Evolutionary conservation across 345 rosid species (phyloP), one percentile per base, ranked within the genome.

Genomic region (Brassica carinata): DNA sequence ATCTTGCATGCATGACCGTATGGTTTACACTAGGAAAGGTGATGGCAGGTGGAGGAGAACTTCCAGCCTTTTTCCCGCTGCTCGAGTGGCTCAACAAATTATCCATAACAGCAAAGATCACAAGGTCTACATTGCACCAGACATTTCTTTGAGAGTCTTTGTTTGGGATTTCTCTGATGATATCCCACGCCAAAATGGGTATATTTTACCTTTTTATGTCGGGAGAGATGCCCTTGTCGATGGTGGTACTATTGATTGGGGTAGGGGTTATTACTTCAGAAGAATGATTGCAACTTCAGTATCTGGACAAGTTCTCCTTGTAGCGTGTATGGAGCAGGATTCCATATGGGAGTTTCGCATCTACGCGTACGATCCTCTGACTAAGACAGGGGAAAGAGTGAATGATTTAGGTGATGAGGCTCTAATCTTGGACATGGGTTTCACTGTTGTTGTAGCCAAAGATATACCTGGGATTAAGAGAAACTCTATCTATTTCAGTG

Each of bases 121-220:
- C 14, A 75, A 65, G 48, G 64, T 75, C 26, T 51, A 75, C 64
- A 48, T 59, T 7, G 5, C 69, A 3, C 27, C 8, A 9, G 0
- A 0, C 14, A 0, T 0, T 7, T 7, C 0, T 45, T 3, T 1
- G 13, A 1, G 0, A 9, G 18, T 64, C 61, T 1, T 9, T 27
- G 13, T 63, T 63, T 43, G 77, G 69, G 69, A 74, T 63, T 43
- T 74, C 77, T 73, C 61, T 9, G 27, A 67, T 27, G 69, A 63
- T 45, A 6, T 45, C 59, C 77, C 62, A 5, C 27, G 8, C 13
- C 11, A 3, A 72, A 30, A 34, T 23, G 19, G 3, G 19, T 2
- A 30, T 64, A 8, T n/a, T 15, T 53, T 15, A 53, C 8, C 59
- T 53, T 53, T n/a, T 15, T 0, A 2, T 63, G 17, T 27, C 17